Evolutionary conservation across 306 rosid species (phyloP), one percentile per base, ranked within the genome.

Genomic region (Fragaria ananassa): DNA sequence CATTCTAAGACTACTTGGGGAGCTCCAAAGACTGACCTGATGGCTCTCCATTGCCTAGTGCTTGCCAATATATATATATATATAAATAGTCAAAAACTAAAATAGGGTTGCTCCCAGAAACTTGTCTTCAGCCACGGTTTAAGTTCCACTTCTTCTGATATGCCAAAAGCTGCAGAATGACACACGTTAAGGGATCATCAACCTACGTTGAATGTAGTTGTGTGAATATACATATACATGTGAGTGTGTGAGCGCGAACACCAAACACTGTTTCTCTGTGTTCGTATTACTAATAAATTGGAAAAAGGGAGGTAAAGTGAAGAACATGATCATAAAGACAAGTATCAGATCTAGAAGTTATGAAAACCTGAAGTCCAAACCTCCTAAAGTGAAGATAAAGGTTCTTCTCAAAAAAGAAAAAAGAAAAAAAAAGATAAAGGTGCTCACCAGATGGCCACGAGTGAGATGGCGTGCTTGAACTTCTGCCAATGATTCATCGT

Each of bases 381-480:
- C 41, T 44, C 53, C 31, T 17, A n/a, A 56, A 13, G 42, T 47
- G 56, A 62, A 61, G 29, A 75, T 47, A 70, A 70, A 35, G 54
- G 54, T 31, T n/a, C n/a, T n/a, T n/a, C n/a, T n/a, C n/a, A n/a
- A n/a, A n/a, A n/a, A n/a, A n/a, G n/a, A n/a, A n/a, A n/a, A n/a
- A n/a, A n/a, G n/a, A n/a, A n/a, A n/a, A n/a, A n/a, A n/a, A n/a
- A 62, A 61, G 29, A 75, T 47, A 70, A 70, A 35, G 54, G 54
- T 31, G 77, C 69, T 83, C 88, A 93, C 96, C 93, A 93, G 79
- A 85, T 83, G 49, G 79, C 95, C 91, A 39, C 51, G 31, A 49
- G 45, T 34, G 67, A 76, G 47, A 67, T 77, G 76, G 17, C 51
- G 64, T 5, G 69, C 73, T 72, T n/a, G 77, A 42, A 90, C 85